Percentiles rank a stretch among this genome's conserved stretches.
These are phyloP conservation scores for Aegilops sharonensis DNA, from an alignment of 176 grass and related monocot species.

Conservation along the genomic window DNA sequence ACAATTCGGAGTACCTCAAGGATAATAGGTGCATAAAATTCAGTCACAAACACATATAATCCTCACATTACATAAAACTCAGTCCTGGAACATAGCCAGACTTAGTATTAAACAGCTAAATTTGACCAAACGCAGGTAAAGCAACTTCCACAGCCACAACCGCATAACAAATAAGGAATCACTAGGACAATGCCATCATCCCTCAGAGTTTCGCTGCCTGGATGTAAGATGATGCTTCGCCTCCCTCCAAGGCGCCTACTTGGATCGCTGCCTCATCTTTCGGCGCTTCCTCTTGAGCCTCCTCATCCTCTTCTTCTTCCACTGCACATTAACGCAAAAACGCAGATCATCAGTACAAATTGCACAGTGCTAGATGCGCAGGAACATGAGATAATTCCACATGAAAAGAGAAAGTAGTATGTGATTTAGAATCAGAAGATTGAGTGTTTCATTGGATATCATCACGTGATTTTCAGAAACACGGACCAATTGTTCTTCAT, in stretches of 20 bases:
- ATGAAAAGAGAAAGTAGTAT: not conserved
- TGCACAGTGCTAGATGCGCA: not conserved
- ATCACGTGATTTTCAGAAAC: constrained; percentile 51
- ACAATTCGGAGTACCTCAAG: not conserved
- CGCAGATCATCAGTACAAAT: not conserved
- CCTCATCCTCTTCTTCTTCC: constrained; percentile 98
- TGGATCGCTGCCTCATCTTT: constrained; percentile 89
- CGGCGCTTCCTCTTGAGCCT: constrained; percentile 88
- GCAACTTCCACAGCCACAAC: not conserved
- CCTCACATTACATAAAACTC: not conserved
- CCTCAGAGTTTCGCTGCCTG: fast-evolving
- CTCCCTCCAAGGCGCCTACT: constrained; percentile 18
- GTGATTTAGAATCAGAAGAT: constrained; percentile 16
- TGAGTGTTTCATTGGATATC: constrained; percentile 27
- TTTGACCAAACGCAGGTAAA: not conserved
- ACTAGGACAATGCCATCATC: not conserved
- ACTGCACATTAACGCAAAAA: constrained; percentile 1
- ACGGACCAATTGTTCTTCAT: constrained; percentile 48
- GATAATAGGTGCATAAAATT: not conserved
- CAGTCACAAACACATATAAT: not conserved
- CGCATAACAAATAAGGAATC: not conserved
- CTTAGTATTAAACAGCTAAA: not conserved
- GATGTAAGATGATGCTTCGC: not conserved
- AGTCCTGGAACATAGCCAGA: constrained; percentile 2
- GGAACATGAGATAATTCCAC: no score